Conservation (phyloP, 176 grass and related monocot genomes). For the Carex cristatella region DNA sequence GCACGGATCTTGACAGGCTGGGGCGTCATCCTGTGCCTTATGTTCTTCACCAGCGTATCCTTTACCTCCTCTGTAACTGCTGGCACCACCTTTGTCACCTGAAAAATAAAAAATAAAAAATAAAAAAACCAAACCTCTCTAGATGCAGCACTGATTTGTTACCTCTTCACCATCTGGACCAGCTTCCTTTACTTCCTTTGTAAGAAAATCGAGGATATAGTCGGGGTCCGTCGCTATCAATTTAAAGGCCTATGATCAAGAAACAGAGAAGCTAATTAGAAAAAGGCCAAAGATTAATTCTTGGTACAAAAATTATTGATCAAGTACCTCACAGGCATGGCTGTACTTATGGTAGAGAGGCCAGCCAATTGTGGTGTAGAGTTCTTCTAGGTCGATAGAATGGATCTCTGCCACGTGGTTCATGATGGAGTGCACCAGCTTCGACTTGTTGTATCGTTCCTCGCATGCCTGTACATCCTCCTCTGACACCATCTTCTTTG, state of each 20-base stretch:
- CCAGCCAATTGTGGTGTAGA: constrained; percentile 70
- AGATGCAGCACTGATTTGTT: not conserved
- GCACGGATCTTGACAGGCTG: constrained; percentile 88
- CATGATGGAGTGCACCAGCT: constrained; percentile 98
- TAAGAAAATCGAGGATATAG: constrained; percentile 43
- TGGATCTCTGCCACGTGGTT: constrained; percentile 91
- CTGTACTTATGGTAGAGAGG: constrained; percentile 85
- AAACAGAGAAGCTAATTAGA: not conserved
- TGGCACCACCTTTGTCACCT: constrained; percentile 75
- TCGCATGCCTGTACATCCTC: constrained; percentile 81
- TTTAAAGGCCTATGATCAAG: constrained; percentile 49
- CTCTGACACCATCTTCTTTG: constrained; percentile 85
- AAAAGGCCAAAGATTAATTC: not conserved
- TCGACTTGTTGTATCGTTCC: constrained; percentile 91
- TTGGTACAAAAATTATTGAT: not conserved
- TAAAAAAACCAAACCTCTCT: not conserved
- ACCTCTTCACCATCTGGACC: constrained; percentile 68
- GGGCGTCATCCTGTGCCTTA: constrained; percentile 75
- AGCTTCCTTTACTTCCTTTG: constrained; percentile 42
- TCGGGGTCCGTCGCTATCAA: constrained; percentile 62
- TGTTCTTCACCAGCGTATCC: constrained; percentile 78
- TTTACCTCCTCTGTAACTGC: constrained; percentile 66
- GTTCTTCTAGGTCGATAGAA: constrained; percentile 60
- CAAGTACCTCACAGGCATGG: constrained; percentile 62
- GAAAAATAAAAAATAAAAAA: not conserved